A percentile compares a stretch with the other conserved stretches of the same genome.
Evolutionary conservation across 306 rosid genomes (phyloP).

Genomic region (apple (Malus domestica)): DNA sequence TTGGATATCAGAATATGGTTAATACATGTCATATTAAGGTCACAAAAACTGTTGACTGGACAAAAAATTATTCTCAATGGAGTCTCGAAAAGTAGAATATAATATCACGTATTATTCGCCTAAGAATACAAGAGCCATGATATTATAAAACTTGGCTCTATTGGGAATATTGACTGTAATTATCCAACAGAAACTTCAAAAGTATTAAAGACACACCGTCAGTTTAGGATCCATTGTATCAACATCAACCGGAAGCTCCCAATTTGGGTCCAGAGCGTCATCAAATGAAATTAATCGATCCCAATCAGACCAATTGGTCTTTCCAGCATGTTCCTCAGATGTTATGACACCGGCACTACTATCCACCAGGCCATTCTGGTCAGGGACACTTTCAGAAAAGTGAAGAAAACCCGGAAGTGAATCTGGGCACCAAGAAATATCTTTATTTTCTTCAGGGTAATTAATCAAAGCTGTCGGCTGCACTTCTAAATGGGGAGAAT

Average conservation of each 20-base stretch:
- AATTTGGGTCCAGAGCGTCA: slow-evolving; percentile 48
- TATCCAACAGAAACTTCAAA: slow-evolving; percentile 11
- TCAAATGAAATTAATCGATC: slow-evolving; percentile 57
- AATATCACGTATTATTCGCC: not conserved
- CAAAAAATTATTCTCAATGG: not conserved
- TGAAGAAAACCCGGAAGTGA: slow-evolving; percentile 46
- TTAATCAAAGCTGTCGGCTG: slow-evolving; percentile 34
- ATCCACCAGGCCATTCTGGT: slow-evolving; percentile 52
- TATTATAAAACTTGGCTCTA: not conserved
- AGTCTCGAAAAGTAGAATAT: not conserved
- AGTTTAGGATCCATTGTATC: slow-evolving; percentile 39
- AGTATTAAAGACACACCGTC: slow-evolving; percentile 42
- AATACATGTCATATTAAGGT: not conserved
- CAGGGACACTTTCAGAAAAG: slow-evolving; percentile 43
- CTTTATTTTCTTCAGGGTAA: slow-evolving; percentile 35
- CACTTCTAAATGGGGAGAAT: slow-evolving; percentile 18
- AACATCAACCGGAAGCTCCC: slow-evolving; percentile 62
- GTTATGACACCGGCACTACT: slow-evolving; percentile 28
- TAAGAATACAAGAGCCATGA: not conserved
- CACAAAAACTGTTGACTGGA: not conserved
- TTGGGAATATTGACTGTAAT: not conserved
- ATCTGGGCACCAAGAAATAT: slow-evolving; percentile 59
- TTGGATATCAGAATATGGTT: slow-evolving; percentile 22
- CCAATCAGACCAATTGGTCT: slow-evolving; percentile 65
- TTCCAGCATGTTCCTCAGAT: slow-evolving; percentile 40